A percentile compares a stretch with the other conserved stretches of the same genome.
These are phyloP conservation scores for Tolypocladium ovalisporum DNA, from an alignment of 2,329 filamentous ascomycete genomes.

Conservation along the genomic window DNA sequence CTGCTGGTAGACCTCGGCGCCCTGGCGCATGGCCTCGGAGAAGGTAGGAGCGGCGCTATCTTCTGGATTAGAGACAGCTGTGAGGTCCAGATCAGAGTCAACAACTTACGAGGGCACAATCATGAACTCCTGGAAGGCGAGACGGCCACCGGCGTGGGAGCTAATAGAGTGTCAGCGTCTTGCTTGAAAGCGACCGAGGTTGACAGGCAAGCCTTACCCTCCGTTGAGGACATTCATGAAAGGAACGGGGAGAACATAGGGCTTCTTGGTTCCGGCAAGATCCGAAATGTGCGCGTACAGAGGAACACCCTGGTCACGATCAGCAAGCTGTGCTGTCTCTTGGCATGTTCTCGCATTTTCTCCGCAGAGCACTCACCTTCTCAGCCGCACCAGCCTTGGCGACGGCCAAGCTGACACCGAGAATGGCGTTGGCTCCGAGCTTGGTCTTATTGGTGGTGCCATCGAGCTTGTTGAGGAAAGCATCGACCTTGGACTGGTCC, in stretches of 20 bases:
- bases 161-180: slow-evolving; percentile 25
- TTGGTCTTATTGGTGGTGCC: slow-evolving; percentile 80
- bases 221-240: slow-evolving; percentile 94
- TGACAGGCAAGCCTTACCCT: slow-evolving; percentile 27
- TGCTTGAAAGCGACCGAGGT: background rate
- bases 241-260: slow-evolving; percentile 78
- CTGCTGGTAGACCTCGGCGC: slow-evolving; percentile 95
- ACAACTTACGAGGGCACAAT: slow-evolving; percentile 65
- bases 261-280: slow-evolving; percentile 82
- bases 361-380: slow-evolving; percentile 41
- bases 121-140: slow-evolving; percentile 96
- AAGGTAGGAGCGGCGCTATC: slow-evolving; percentile 72
- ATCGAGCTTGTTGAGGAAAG: slow-evolving; percentile 78
- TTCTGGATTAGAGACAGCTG: slow-evolving; percentile 6
- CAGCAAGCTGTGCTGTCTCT: slow-evolving; percentile 1
- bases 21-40: slow-evolving; percentile 91
- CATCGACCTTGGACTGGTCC: slow-evolving; percentile 74
- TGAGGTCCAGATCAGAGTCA: background rate
- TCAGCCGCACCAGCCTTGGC: slow-evolving; percentile 84
- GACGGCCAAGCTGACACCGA: slow-evolving; percentile 73
- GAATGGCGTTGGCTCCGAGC: slow-evolving; percentile 79
- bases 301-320: slow-evolving; percentile 50
- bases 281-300: slow-evolving; percentile 84
- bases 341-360: background rate
- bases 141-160: slow-evolving; percentile 92